Conservation (phyloP, 2,329 filamentous ascomycete genomes). For the Hypomyces perniciosus region DNA sequence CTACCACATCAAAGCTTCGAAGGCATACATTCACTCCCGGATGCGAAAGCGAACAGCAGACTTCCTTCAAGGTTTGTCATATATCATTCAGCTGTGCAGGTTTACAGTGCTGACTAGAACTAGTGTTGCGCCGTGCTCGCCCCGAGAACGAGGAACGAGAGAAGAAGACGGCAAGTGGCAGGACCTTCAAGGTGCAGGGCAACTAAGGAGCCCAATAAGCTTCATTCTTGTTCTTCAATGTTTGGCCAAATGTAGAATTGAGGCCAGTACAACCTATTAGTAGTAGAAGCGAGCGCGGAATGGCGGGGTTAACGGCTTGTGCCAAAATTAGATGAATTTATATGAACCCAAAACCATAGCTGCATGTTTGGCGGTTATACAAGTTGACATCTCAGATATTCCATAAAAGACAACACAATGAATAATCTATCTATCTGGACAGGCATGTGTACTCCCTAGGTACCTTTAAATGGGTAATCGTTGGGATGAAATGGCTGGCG, state of each 20-base stretch:
- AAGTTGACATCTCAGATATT: too few relatives aligned
- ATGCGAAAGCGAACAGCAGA: slow-evolving; percentile 98
- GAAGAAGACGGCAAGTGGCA: slow-evolving; percentile 93
- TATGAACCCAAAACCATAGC: too few relatives aligned
- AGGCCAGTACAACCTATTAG: too few relatives aligned
- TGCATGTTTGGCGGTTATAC: too few relatives aligned
- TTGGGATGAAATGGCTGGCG: too few relatives aligned
- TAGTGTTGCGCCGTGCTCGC: slow-evolving; percentile 90
- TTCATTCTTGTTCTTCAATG: slow-evolving; percentile 8
- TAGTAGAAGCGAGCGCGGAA: too few relatives aligned
- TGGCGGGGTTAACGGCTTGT: too few relatives aligned
- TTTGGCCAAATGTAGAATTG: slow-evolving; percentile 2
- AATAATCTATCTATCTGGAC: too few relatives aligned
- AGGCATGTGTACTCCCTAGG: too few relatives aligned
- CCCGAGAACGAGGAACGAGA: slow-evolving; percentile 97
- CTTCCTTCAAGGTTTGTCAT: slow-evolving; percentile 82
- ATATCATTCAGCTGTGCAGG: background rate
- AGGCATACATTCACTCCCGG: slow-evolving; percentile 96
- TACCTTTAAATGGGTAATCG: too few relatives aligned
- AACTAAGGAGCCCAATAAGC: slow-evolving; percentile 17
- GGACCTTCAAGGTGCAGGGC: slow-evolving; percentile 68
- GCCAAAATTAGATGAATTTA: too few relatives aligned
- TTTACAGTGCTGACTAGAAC: slow-evolving; percentile 22
- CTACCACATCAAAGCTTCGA: slow-evolving; percentile 99
- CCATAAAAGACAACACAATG: too few relatives aligned